Percentiles rank a stretch among this genome's conserved stretches.
Evolutionary conservation across 2,329 filamentous ascomycete genomes (phyloP).

Genomic region (Penicillium sp.): DNA sequence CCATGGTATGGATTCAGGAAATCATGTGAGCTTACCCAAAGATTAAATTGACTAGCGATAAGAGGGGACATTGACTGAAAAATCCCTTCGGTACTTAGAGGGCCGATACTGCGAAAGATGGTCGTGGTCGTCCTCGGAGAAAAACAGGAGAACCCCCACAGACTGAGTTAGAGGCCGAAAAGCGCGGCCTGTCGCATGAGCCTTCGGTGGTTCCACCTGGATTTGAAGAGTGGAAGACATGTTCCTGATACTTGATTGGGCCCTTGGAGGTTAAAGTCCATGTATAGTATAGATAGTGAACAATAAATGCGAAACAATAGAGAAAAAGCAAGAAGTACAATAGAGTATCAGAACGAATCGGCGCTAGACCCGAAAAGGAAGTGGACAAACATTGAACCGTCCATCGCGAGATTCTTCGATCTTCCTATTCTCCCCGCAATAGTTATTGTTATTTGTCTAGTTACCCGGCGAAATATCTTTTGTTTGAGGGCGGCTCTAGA

Average conservation of each 20-base stretch:
- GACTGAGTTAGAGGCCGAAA: conserved; percentile 4
- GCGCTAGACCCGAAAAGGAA: conserved; percentile 18
- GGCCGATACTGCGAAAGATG: conserved; percentile 28
- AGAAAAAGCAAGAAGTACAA: background rate
- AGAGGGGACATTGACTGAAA: background rate
- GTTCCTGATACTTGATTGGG: background rate
- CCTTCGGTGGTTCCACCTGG: conserved; percentile 22
- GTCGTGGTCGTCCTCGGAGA: conserved; percentile 14
- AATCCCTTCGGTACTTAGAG: conserved; percentile 13
- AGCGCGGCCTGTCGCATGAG: conserved; percentile 12
- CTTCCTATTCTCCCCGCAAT: conserved; percentile 9
- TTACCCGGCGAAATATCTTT: background rate
- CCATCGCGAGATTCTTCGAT: conserved; percentile 8
- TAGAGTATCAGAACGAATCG: background rate
- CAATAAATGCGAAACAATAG: background rate
- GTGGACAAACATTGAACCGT: conserved; percentile 16
- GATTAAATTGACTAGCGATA: background rate
- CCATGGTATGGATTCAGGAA: conserved; percentile 29
- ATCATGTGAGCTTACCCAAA: conserved; percentile 24
- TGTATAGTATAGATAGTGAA: background rate
- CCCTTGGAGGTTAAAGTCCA: too few relatives aligned
- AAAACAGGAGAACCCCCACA: conserved; percentile 16
- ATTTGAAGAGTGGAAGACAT: conserved; percentile 24
- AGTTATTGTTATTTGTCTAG: conserved; percentile 20
- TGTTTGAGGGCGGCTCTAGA: background rate